Base-by-base conservation (phyloP, 1,139 yeast genomes). In the Lodderomyces parapsilosis region DNA sequence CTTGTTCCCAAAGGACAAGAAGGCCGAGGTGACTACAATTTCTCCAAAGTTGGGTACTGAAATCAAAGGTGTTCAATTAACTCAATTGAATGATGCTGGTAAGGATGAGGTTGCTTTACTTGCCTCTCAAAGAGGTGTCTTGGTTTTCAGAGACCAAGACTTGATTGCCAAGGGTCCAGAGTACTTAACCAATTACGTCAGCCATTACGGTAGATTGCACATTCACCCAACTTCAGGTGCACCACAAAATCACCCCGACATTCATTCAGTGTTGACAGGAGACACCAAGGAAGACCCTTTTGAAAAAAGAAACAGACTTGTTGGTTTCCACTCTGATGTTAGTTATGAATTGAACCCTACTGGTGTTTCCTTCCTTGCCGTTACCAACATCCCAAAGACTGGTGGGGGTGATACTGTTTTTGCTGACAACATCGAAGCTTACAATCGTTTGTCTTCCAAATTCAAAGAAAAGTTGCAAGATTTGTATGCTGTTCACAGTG, bases 381-480 rank as follows among this genome's bases (percentile, higher is more conserved):
- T 81, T 45, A 62, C 78, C 40, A 82, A 74, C 52, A 85, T 81
- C 32, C 85, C 90, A 31, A 76, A 74, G 40, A 59, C 77, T 13
- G 91, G 91, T 43, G 90, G 90, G 44, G 90, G 90, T 45, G 91
- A 85, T 59, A 85, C 93, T n/a, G 62, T 80, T 42, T 85, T 85
- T 65, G 71, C 80, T 7, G 83, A 80, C 49, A 72, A 81, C 24
- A 73, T 77, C 44, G 88, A 81, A 48, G 81, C 86, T n/a, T 84
- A 82, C 60, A 80, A 83, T 49, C 68, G 86, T 54, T 68, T 85
- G 46, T 83, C 89, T 1, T 86, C 86, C 13, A 69, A 67, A 6
- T 71, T 84, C 59, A 75, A 79, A 56, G 63, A 75, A 47, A 71
- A 79, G 55, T 62, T 83, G 45, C 77, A 75, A 43, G 78, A 80